Base-by-base conservation (phyloP, 2,329 filamentous ascomycete genomes). In the Raffaelea albimanens region DNA sequence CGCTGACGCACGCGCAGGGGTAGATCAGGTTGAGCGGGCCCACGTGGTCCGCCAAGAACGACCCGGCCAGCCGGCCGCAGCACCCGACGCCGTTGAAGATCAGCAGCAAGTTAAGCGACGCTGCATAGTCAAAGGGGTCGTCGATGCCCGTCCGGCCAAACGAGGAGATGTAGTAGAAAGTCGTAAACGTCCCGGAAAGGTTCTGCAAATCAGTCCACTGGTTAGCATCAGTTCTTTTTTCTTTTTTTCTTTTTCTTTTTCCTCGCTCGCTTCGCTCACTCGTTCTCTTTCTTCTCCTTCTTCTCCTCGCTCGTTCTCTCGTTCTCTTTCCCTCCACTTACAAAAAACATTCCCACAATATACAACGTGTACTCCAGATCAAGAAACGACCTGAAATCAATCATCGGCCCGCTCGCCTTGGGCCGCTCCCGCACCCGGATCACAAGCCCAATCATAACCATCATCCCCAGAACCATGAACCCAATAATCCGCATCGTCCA, bases 11-110 rank as follows among this genome's bases (percentile, higher is more conserved):
- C 13, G 68, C 62, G 39, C 67, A 65, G 0, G 73, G 66, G 38
- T 72, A 65, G 39, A 78, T 57, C 5, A 70, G 61, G 54, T 79
- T 81, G 44, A 80, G 56, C 0, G 73, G 70, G 1, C 77, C 76
- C 7, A 70, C 61, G 29, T 61, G 61, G 56, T 78, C 74, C 3
- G 74, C 71, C 7, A 73, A 52, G 38, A 63, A 61, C 43, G 66
- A 68, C 0, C 72, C 72, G 9, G 74, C 55, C 5, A 76, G 51
- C 2, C 75, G 69, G 21, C 71, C 72, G 4, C 70, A 43, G 16
- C 73, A 50, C 1, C 74, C 74, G 20, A 76, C 63, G 14, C 68
- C 71, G 53, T 79, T 78, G 59, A 78, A 66, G 38, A 75, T 62
- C 36, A 79, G 63, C 20, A 80, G 58, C 2, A 78, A 59, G 48